Conservation (phyloP, 768 basidiomycete species). For the Agaricus blazei region DNA sequence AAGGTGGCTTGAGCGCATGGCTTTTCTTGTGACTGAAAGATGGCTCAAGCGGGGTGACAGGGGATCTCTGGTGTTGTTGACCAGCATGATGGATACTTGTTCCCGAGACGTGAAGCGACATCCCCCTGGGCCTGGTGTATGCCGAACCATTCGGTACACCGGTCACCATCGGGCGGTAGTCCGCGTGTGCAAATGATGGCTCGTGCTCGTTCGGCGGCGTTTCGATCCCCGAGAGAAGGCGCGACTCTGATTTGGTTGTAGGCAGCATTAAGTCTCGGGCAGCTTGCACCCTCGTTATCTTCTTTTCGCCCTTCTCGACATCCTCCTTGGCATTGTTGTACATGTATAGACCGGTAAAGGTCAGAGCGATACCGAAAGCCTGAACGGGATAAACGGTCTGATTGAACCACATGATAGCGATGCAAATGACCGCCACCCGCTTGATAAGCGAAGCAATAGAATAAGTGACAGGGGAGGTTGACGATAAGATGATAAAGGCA, state of each 20-base stretch:
- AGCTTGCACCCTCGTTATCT: conserved; percentile 73
- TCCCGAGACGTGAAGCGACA: conserved; percentile 17
- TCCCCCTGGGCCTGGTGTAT: conserved; percentile 32
- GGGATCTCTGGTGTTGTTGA: conserved; percentile 9
- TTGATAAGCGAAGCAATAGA: conserved; percentile 98
- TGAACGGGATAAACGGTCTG: conserved; percentile 83
- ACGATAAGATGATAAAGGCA: conserved; percentile 93
- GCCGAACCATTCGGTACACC: conserved; percentile 16
- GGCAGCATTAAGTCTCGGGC: conserved; percentile 66
- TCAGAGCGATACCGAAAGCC: conserved; percentile 84
- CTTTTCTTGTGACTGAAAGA: conserved; percentile 1
- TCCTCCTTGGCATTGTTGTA: conserved; percentile 94
- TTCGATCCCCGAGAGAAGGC: conserved; percentile 39
- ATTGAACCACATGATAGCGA: conserved; percentile 95
- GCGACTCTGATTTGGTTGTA: conserved; percentile 55
- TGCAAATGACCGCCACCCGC: conserved; percentile 96
- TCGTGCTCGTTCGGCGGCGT: conserved; percentile 26
- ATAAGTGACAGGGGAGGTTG: conserved; percentile 97
- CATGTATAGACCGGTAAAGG: conserved; percentile 89
- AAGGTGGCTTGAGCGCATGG: neutral
- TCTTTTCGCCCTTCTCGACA: conserved; percentile 90
- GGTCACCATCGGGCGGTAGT: neutral
- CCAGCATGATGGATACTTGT: conserved; percentile 1
- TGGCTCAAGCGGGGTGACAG: neutral
- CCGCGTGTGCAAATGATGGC: neutral